Conservation (phyloP, 2,329 filamentous ascomycete species). For the Saccharata proteae region DNA sequence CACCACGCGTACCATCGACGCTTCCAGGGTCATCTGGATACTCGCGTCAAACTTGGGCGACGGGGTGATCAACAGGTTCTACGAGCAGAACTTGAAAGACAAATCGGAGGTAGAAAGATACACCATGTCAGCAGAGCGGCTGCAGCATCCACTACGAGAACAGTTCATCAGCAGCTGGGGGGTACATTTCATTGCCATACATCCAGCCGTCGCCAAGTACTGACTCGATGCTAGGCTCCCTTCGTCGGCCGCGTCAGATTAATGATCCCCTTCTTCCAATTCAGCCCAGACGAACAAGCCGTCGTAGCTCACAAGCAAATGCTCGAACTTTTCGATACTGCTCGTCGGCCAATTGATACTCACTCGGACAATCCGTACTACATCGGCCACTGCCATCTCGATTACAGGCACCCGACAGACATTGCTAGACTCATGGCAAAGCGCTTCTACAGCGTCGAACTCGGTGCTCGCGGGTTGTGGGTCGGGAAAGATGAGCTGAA, state of each 20-base stretch:
- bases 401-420: too few species aligned
- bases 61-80: slow-evolving; percentile 28
- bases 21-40: slow-evolving; percentile 37
- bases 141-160: slow-evolving; percentile 14
- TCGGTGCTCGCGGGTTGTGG: slow-evolving; percentile 1
- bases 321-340: slow-evolving; percentile 20
- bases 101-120: slow-evolving; percentile 12
- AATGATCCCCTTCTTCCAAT: slow-evolving; percentile 33
- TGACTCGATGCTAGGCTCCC: slow-evolving; percentile 17
- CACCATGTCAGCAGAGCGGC: slow-evolving; percentile 11
- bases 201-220: not conserved
- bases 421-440: not conserved
- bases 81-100: slow-evolving; percentile 11
- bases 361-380: not conserved
- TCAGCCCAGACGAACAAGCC: slow-evolving; percentile 27
- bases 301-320: slow-evolving; percentile 33
- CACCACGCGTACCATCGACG: slow-evolving; percentile 23
- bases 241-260: slow-evolving; percentile 30
- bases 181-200: slow-evolving; percentile 10
- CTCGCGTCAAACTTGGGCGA: slow-evolving; percentile 35
- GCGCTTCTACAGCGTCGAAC: not conserved
- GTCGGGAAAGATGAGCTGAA: slow-evolving; percentile 1
- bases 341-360: slow-evolving; percentile 17
- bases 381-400: too few species aligned
- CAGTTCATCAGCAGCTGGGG: slow-evolving; percentile 9